Percentiles rank a stretch among this genome's conserved stretches.
These are phyloP conservation scores for Russula griseocarnosa DNA, from an alignment of 768 basidiomycete species.

Conservation along the genomic window DNA sequence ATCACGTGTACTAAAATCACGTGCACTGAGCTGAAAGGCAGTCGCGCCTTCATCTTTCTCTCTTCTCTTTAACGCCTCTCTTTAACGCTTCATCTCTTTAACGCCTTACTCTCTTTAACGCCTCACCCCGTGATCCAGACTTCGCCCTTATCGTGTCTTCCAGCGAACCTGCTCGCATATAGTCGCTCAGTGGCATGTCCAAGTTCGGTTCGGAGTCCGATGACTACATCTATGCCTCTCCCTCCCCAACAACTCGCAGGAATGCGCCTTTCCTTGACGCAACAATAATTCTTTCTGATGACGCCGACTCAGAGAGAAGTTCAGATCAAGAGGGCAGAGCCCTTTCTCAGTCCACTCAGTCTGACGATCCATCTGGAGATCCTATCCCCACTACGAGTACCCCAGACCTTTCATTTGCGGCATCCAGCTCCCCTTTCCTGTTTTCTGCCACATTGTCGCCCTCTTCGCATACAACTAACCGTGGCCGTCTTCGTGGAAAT, in stretches of 20 bases:
- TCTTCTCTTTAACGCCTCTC: too few relatives aligned
- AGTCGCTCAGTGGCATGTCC: background rate
- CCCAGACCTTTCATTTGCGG: slow-evolving; percentile 17
- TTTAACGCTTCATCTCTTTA: too few relatives aligned
- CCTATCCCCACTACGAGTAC: slow-evolving; percentile 10
- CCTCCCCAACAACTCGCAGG: background rate
- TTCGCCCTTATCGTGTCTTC: background rate
- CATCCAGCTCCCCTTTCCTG: slow-evolving; percentile 12
- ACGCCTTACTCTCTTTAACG: too few relatives aligned
- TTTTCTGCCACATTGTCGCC: background rate
- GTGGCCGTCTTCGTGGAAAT: background rate
- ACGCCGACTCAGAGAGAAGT: background rate
- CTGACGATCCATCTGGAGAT: background rate
- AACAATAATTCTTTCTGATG: background rate
- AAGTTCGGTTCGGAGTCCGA: background rate
- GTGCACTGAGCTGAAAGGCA: too few relatives aligned
- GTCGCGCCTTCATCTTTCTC: too few relatives aligned
- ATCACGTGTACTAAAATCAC: too few relatives aligned
- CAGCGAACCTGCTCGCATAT: background rate
- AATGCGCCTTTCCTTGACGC: background rate
- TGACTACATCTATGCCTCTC: background rate
- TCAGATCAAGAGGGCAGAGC: background rate
- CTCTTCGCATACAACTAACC: background rate
- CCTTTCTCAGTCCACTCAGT: background rate
- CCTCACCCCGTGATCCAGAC: background rate